Evolutionary conservation across 192 early-diverging fungal genomes (phyloP).

Genomic region (Dissophora ornata): DNA sequence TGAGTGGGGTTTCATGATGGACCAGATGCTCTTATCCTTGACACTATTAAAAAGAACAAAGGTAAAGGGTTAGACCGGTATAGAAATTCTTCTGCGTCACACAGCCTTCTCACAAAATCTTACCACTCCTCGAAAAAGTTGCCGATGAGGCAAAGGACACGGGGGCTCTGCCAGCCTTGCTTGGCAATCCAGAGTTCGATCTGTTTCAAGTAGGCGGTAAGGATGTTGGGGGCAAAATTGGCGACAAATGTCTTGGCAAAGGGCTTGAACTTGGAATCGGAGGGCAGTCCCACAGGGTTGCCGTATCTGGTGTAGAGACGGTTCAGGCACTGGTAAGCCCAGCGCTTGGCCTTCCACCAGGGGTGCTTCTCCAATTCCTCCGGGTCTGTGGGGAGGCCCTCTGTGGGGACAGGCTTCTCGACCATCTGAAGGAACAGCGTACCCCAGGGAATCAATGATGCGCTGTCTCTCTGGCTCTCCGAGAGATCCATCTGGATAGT

Average conservation of each 20-base stretch:
- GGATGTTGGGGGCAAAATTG: conserved; percentile 91
- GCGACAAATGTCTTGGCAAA: conserved; percentile 88
- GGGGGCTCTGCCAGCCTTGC: conserved; percentile 77
- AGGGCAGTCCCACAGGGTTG: conserved; percentile 72
- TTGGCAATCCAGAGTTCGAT: conserved; percentile 79
- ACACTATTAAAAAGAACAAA: conserved; percentile 63
- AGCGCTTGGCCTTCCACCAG: conserved; percentile 96
- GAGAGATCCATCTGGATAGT: conserved; percentile 76
- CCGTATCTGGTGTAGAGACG: conserved; percentile 78
- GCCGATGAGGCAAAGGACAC: conserved; percentile 76
- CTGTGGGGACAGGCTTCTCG: conserved; percentile 69
- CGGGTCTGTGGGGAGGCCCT: conserved; percentile 66
- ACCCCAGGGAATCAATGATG: conserved; percentile 88
- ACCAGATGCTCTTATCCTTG: conserved; percentile 91
- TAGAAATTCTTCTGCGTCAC: too few species aligned
- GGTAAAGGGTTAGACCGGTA: neutral
- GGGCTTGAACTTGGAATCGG: conserved; percentile 58
- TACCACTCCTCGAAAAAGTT: conserved; percentile 83
- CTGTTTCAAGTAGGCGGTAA: conserved; percentile 84
- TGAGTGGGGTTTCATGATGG: conserved; percentile 86
- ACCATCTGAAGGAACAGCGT: conserved; percentile 88
- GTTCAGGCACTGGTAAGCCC: conserved; percentile 92
- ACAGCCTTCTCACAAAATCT: too few species aligned
- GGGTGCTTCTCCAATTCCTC: conserved; percentile 86
- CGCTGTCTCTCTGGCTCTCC: conserved; percentile 68